Base-by-base conservation (phyloP, 106 monocot species). In the Hemerocallis citrina region DNA sequence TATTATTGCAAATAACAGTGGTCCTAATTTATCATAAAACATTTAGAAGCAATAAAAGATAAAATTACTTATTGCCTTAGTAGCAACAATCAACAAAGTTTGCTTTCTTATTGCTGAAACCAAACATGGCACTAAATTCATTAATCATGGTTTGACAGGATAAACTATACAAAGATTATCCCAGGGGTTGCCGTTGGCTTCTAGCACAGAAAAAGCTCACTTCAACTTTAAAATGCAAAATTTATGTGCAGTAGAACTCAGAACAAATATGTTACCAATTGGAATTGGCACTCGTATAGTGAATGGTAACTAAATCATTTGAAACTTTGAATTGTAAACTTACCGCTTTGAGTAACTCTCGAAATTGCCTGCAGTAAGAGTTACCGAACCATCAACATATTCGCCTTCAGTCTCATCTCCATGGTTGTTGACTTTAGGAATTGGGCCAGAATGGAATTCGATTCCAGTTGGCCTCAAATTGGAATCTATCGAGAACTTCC, bases 401-500 rank as follows among this genome's bases (percentile, higher is more conserved):
- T 88, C 84, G 62, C 82, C 96, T 47, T 81, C 81, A 77, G 73
- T 43, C 13, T 87, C 86, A 73, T 98, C 96, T 52, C 96, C 96
- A 70, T 91, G 86, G 64, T 85, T 98, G 63, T 70, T 84, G 20
- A 98, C 72, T 48, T 56, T 78, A 21, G 96, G 96, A 39, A 98
- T 81, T 45, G 90, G 87, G 27, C 77, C 91, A 10, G 96, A 23
- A 60, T 98, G 91, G 29, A 81, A 98, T 55, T 98, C 96, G 34
- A 70, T 70, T 57, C 96, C 96, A 72, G 84, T 87, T 67, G 79
- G 61, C 38, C 64, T 84, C 61, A 98, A 63, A 75, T 91, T 91
- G 6, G 74, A 76, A 75, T 98, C 96, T 50, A 98, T 91, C 21
- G 96, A 88, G 77, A 79, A 98, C 58, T 98, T 98, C 19, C 96